These are phyloP conservation scores for Corchorus capsularis DNA, from an alignment of 345 rosid genomes.

Conservation along the genomic window DNA sequence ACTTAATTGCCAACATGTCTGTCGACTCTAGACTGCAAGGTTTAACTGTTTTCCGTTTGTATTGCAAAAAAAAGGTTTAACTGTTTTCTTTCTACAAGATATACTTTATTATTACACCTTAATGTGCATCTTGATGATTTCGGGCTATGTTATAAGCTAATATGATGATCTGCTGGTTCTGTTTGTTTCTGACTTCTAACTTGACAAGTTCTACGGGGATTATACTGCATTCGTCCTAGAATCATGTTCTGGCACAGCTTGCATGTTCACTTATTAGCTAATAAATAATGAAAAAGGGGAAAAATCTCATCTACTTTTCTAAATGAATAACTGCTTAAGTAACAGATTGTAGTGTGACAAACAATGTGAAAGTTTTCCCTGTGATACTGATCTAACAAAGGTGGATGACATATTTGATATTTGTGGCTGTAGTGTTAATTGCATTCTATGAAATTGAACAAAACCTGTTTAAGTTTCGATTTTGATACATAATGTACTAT, in stretches of 20 bases:
- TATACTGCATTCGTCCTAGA: background rate
- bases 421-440: background rate
- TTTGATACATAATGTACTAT: conserved; percentile 1
- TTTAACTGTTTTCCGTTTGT: too few species aligned
- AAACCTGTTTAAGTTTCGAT: background rate
- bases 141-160: background rate
- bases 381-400: background rate
- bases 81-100: conserved; percentile 2
- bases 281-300: background rate
- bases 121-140: background rate
- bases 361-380: background rate
- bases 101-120: background rate
- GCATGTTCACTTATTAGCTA: background rate
- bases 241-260: background rate
- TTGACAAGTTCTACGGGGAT: conserved; percentile 5
- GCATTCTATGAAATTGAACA: background rate
- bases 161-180: background rate
- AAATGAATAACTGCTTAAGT: background rate
- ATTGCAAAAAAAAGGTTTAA: background rate
- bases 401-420: background rate
- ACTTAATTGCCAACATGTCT: conserved; percentile 18
- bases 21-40: too few species aligned
- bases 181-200: conserved; percentile 17
- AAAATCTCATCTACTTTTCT: background rate
- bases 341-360: background rate